A percentile compares a stretch with the other conserved stretches of the same genome.
Conservation (phyloP, 345 rosid genomes). For the Clausena lansium region DNA sequence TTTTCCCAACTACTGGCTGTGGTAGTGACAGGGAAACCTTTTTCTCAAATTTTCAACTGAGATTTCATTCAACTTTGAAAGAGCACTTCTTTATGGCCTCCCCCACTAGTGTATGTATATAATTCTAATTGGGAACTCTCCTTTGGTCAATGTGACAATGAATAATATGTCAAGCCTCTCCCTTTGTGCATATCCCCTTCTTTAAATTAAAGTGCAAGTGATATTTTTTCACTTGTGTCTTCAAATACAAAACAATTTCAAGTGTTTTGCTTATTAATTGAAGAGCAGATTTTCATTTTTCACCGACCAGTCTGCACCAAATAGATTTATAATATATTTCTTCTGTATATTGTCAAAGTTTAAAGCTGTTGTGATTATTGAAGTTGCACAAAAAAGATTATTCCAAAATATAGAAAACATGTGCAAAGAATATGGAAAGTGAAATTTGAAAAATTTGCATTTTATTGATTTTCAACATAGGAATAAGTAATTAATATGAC, state of each 20-base stretch:
- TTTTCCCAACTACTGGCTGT: slow-evolving; percentile 16
- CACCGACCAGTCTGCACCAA: background rate
- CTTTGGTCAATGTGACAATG: slow-evolving; percentile 7
- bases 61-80: slow-evolving; percentile 22
- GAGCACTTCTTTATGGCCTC: slow-evolving; percentile 4
- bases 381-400: background rate
- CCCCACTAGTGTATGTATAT: slow-evolving; percentile 4
- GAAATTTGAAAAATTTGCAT: background rate
- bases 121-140: background rate
- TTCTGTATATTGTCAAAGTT: background rate
- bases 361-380: background rate
- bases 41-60: slow-evolving; percentile 7
- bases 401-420: background rate
- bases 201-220: background rate
- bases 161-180: background rate
- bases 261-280: background rate
- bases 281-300: slow-evolving; percentile 2
- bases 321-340: background rate
- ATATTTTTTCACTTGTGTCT: background rate
- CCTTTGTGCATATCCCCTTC: background rate
- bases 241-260: slow-evolving; percentile 10
- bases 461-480: background rate
- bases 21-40: background rate
- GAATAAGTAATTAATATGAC: background rate
- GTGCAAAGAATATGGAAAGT: background rate